Evolutionary conservation across 768 basidiomycete genomes (phyloP).

Genomic region (Coprinopsis sp.): DNA sequence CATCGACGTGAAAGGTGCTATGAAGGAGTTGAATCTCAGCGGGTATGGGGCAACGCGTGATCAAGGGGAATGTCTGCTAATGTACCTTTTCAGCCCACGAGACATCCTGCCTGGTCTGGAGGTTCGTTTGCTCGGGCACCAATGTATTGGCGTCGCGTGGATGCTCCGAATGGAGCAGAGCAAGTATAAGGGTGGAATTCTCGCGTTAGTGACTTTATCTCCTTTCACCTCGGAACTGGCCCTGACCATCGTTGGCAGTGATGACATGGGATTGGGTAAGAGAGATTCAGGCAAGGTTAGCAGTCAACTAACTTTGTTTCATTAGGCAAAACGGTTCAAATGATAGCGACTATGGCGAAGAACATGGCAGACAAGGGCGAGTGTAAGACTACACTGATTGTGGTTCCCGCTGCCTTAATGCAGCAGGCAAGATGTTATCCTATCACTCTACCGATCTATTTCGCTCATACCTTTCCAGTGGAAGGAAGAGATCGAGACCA

Average conservation of each 20-base stretch:
- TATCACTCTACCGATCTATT: background rate
- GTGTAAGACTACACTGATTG: constrained; percentile 57
- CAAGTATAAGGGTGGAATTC: constrained; percentile 54
- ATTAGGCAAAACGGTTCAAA: constrained; percentile 67
- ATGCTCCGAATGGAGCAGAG: constrained; percentile 64
- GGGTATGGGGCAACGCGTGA: constrained; percentile 31
- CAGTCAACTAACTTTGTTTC: constrained; percentile 4
- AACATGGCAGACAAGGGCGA: constrained; percentile 50
- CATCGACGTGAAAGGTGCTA: constrained; percentile 46
- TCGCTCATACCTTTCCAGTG: constrained; percentile 5
- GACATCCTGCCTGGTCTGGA: constrained; percentile 66
- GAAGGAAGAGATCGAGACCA: constrained; percentile 9
- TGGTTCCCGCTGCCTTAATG: constrained; percentile 73
- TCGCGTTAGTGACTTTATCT: constrained; percentile 39
- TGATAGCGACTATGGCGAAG: constrained; percentile 73
- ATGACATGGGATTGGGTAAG: constrained; percentile 66
- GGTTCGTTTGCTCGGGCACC: constrained; percentile 67
- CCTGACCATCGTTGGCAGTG: constrained; percentile 30
- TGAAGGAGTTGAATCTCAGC: constrained; percentile 47
- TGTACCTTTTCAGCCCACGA: constrained; percentile 31
- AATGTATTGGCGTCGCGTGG: constrained; percentile 76
- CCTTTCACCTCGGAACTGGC: background rate
- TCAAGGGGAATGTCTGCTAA: background rate
- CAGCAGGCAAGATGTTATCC: constrained; percentile 43
- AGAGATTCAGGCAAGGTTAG: background rate